Evolutionary conservation across 2,329 filamentous ascomycete genomes (phyloP), one percentile per base, ranked within the genome.

Genomic region (Dactylellina haptotyla): DNA sequence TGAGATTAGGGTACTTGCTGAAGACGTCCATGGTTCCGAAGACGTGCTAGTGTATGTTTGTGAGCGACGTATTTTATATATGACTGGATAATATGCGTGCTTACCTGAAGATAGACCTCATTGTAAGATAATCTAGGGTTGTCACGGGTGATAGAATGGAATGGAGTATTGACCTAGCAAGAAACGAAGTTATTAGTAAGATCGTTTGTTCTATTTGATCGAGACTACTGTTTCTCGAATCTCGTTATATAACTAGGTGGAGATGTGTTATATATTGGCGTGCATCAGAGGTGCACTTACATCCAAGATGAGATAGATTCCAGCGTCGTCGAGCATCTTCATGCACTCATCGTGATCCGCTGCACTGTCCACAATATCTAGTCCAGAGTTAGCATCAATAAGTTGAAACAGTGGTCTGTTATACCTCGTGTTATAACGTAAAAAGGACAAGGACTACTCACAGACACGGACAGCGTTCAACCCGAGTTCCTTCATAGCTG

Each of bases 1-100:
- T 85, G 0, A 91, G 94, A 85, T 97, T 97, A 84, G 86, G 83
- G 82, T 96, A 97, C 79, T 89, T 86, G 78, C 87, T 84, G 79
- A 97, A 96, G 79, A 87, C 88, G 80, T 96, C 92, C 75, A 97
- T 88, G 64, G 92, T 96, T 65, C 93, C 90, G 80, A 97, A 96
- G 80, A 97, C 85, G 81, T 88, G 77, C 65, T 72, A 53, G 32
- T 75, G 18, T 20, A 10, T 26, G 18, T 43, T 10, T 23, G 32
- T 41, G 0, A 37, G 28, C 14, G 14, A 16, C 20, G 16, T 16
- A 30, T 10, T 39, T 23, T 20, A 9, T 12, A 20, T 39, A 30
- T 26, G 20, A 0, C 5, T 9, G 37, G 5, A 46, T 48, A 18
- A 12, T 30, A 14, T 12, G 14, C n/a, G 26, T 9, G 8, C 10